phyloP scores from a whole-genome alignment of 129 eudicot species.

The Helianthus annuus region HanXRQr2.0-SUNRISE NC_035447.2:174308993-174309492 shows the following conservation, averaged over 20 bases:
- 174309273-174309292: constrained; percentile 40
- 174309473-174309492: constrained; percentile 42
- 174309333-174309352: constrained; percentile 6
- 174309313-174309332: constrained; percentile 18
- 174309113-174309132: constrained; percentile 17
- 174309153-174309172: constrained; percentile 29
- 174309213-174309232: constrained; percentile 14
- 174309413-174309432: constrained; percentile 62
- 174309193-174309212: constrained; percentile 9
- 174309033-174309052: too few relatives aligned
- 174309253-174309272: constrained; percentile 44
- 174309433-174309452: constrained; percentile 8
- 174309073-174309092: neutral
- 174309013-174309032: too few relatives aligned
- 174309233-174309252: constrained; percentile 44
- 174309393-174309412: constrained; percentile 67
- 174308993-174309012: too few relatives aligned
- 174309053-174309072: neutral
- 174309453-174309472: constrained; percentile 21
- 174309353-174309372: constrained; percentile 13
- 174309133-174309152: constrained; percentile 15
- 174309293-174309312: constrained; percentile 6
- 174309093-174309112: neutral
- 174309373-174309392: constrained; percentile 33
- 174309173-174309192: constrained; percentile 20